Conservation (phyloP, 371 early-diverging fungal species). For the Dichotomocladium elegans region DNA sequence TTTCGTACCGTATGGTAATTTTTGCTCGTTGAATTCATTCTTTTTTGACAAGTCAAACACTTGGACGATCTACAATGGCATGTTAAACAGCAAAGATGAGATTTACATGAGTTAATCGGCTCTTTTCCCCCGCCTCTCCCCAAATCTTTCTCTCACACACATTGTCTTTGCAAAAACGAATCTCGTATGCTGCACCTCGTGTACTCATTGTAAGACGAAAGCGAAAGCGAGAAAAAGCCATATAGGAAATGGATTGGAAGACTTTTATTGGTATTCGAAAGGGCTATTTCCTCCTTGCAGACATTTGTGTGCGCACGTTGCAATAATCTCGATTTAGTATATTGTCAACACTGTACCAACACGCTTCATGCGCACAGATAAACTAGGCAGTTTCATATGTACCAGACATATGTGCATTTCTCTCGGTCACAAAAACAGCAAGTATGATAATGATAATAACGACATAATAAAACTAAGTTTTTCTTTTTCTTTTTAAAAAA, state of each 20-base stretch:
- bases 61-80: constrained; percentile 26
- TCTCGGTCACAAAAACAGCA: neutral
- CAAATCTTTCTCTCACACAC: constrained; percentile 8
- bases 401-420: too few species aligned
- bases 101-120: neutral
- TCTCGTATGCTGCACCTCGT: constrained; percentile 31
- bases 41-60: constrained; percentile 28
- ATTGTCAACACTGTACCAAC: neutral
- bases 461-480: neutral
- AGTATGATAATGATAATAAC: neutral
- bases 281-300: neutral
- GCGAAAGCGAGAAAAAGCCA: neutral
- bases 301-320: constrained; percentile 1
- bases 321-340: neutral
- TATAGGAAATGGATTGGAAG: neutral
- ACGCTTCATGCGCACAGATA: neutral
- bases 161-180: constrained; percentile 35
- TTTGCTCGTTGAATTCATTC: neutral
- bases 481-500: neutral
- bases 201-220: neutral
- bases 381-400: neutral
- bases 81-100: too few species aligned
- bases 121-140: neutral
- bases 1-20: constrained; percentile 22
- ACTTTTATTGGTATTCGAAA: neutral